phyloP scores from a whole-genome alignment of 2,329 filamentous ascomycete genomes.

The Meredithiella fracta region DNA sequence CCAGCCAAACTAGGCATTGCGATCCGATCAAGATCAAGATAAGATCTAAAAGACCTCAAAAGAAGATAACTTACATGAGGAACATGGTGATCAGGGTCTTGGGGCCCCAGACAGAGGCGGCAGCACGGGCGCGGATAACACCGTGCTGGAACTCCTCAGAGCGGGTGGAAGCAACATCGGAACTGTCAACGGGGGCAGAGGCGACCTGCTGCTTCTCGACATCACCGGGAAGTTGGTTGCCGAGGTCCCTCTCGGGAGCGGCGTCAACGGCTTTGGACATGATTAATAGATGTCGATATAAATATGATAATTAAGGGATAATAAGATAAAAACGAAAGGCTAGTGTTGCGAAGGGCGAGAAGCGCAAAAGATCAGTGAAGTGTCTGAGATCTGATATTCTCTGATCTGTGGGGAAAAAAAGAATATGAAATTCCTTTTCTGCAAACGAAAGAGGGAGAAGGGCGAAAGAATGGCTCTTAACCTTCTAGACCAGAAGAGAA shows the following conservation, averaged over 20 bases:
- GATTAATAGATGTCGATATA: background rate
- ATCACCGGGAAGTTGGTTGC: slow-evolving; percentile 1
- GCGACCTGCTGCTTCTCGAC: slow-evolving; percentile 11
- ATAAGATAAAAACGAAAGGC: background rate
- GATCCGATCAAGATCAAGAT: background rate
- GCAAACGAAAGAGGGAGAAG: background rate
- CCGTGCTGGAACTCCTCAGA: slow-evolving; percentile 22
- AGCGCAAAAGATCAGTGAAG: background rate
- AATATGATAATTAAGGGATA: background rate
- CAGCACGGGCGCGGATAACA: slow-evolving; percentile 24
- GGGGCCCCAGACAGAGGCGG: slow-evolving; percentile 25
- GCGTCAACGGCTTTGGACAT: background rate
- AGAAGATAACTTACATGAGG: slow-evolving; percentile 21
- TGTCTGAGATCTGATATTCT: background rate
- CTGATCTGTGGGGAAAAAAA: background rate
- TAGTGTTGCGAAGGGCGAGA: background rate
- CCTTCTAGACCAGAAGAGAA: slow-evolving; percentile 1
- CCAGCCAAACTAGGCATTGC: background rate
- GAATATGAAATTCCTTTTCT: background rate
- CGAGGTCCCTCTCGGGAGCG: background rate
- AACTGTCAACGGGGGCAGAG: slow-evolving; percentile 10
- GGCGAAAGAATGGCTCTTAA: slow-evolving; percentile 2
- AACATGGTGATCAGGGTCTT: slow-evolving; percentile 25
- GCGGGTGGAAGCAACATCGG: slow-evolving; percentile 17
- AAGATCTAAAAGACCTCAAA: background rate